Evolutionary conservation across 768 basidiomycete species (phyloP).

Genomic region (Multifurca ochricompacta): DNA sequence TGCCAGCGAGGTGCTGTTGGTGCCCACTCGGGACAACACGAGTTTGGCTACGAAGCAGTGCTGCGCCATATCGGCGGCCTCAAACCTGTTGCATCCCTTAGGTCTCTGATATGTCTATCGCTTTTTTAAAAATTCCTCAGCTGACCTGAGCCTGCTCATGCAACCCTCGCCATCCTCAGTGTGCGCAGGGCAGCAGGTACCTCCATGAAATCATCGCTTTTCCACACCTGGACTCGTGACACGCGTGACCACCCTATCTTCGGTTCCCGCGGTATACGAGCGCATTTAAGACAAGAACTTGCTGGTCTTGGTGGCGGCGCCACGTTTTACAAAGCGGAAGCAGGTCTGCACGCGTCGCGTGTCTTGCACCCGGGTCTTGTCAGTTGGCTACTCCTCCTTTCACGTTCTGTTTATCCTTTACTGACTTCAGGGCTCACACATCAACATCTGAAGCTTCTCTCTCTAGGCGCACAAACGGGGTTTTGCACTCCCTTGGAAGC

Average conservation of each 20-base stretch:
- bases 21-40: conserved; percentile 44
- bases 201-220: conserved; percentile 73
- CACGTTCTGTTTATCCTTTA: too few species aligned
- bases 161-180: conserved; percentile 32
- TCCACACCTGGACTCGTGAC: conserved; percentile 69
- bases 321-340: conserved; percentile 64
- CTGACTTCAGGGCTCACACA: neutral
- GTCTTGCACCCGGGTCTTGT: conserved; percentile 52
- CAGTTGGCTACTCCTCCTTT: conserved; percentile 25
- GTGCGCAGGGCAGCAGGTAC: conserved; percentile 80
- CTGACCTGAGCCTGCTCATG: neutral
- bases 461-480: conserved; percentile 66
- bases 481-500: conserved; percentile 50
- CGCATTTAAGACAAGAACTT: conserved; percentile 57
- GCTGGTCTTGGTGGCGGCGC: conserved; percentile 82
- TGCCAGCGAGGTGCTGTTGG: conserved; percentile 6
- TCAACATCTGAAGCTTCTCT: conserved; percentile 48
- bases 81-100: conserved; percentile 69
- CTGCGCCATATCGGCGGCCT: conserved; percentile 69
- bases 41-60: conserved; percentile 78
- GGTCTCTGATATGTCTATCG: conserved; percentile 37
- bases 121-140: neutral
- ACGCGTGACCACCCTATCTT: conserved; percentile 64
- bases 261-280: conserved; percentile 53
- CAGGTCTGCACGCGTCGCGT: conserved; percentile 56